Evolutionary conservation across 208 protist species (phyloP), one percentile per base, ranked within the genome.

Genomic region (Trypanosoma lewisi): DNA sequence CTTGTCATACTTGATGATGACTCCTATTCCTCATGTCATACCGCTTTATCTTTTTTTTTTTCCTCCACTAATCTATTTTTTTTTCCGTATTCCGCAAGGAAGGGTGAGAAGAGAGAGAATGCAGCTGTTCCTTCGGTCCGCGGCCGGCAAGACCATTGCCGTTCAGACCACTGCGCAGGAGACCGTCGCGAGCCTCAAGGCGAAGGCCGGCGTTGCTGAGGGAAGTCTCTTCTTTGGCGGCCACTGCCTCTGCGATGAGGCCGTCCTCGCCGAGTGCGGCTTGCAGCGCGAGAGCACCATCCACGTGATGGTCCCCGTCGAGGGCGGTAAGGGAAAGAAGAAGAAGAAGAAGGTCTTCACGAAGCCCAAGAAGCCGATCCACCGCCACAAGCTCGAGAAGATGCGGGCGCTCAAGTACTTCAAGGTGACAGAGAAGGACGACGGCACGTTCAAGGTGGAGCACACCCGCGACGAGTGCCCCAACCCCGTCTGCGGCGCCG

Each of bases 281-380:
- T 82, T 96, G 34, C 70, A 89, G 53, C 70, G 73, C 48, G 91
- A 94, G 77, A 89, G 86, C 76, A 97, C 94, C 51, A 75, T 97
- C 47, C 75, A 97, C 57, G 83, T 89, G 27, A 80, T 96, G 27
- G 58, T 97, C 55, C 85, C 93, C 27, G 84, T 97, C 16, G 80
- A 93, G 75, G 91, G 91, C 47, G 91, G 91, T 70, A 95, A 93
- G 85, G 97, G 97, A 70, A 98, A 98, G 83, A 99, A 99, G 91
- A 99, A 99, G 97, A 98, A 98, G 82, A 99, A 99, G 97, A 99
- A 99, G 87, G 98, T 99, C 91, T 96, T 94, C 82, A 99, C 98
- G 79, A 99, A 98, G 76, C 98, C 98, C 61, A 99, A 99, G 97
- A 99, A 99, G 89, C 92, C 93, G 59, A 98, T 87, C 65, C 95